phyloP scores from a whole-genome alignment of 208 protist genomes.

The Crithidia fasciculata region DNA sequence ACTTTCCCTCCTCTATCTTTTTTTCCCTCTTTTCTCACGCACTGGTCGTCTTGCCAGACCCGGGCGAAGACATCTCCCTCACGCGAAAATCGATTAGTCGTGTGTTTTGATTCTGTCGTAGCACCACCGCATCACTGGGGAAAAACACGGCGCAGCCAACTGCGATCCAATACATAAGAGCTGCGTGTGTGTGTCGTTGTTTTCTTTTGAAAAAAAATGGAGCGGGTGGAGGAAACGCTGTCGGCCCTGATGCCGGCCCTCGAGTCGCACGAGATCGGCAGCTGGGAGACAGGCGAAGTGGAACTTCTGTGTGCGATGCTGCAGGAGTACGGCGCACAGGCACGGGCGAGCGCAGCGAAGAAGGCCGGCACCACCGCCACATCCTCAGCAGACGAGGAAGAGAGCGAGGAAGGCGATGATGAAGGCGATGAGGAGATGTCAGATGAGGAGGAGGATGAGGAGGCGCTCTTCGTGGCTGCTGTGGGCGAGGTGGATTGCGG shows the following conservation, averaged over 20 bases:
- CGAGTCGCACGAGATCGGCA: slow-evolving; percentile 16
- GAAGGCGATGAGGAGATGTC: slow-evolving; percentile 4
- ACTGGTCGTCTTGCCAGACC: too few species aligned
- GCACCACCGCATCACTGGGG: background rate
- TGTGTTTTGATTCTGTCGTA: too few species aligned
- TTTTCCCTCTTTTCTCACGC: background rate
- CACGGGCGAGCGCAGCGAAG: background rate
- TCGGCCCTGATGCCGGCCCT: slow-evolving; percentile 25
- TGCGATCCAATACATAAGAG: background rate
- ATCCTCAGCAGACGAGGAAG: background rate
- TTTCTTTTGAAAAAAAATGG: slow-evolving; percentile 13
- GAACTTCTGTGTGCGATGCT: slow-evolving; percentile 28
- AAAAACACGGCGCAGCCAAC: background rate
- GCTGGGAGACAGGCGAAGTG: slow-evolving; percentile 20
- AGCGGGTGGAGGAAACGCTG: slow-evolving; percentile 15
- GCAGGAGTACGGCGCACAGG: slow-evolving; percentile 17
- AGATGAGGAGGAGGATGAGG: slow-evolving; percentile 39
- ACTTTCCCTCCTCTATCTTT: background rate
- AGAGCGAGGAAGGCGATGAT: background rate
- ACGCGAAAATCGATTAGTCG: too few species aligned
- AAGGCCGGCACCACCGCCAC: background rate
- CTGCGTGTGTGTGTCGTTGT: too few species aligned
- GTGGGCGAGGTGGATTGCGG: slow-evolving; percentile 57
- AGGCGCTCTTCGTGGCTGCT: slow-evolving; percentile 32
- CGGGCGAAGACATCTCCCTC: too few species aligned